Conservation (phyloP, 345 rosid species). For the Trapa bicornis region DNA sequence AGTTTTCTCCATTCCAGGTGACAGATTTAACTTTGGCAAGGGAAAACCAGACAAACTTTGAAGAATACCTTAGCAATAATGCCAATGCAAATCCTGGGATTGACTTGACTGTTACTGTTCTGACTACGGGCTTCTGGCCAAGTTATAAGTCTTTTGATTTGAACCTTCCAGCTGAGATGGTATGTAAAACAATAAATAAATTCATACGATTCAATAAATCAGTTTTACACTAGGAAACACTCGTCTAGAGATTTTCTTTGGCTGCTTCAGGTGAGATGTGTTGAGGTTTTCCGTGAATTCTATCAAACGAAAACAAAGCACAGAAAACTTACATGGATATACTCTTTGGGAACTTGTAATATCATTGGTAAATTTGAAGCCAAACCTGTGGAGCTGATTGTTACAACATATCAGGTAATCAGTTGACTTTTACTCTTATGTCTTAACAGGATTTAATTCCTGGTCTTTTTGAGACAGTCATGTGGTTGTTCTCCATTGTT, state of each 20-base stretch:
- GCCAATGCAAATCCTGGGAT: constrained; percentile 52
- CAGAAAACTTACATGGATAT: constrained; percentile 65
- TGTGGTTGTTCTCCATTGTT: not conserved
- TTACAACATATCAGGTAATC: constrained; percentile 70
- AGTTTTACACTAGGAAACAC: no score
- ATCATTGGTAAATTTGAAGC: constrained; percentile 51
- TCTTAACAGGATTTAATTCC: no score
- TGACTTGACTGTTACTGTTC: constrained; percentile 71
- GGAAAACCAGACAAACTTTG: constrained; percentile 68
- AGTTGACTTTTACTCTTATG: no score
- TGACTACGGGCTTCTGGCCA: constrained; percentile 92
- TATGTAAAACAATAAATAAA: constrained; percentile 9
- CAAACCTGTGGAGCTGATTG: constrained; percentile 50
- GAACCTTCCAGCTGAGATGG: constrained; percentile 78
- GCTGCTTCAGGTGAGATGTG: constrained; percentile 50
- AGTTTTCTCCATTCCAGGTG: constrained; percentile 30
- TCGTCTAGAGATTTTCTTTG: not conserved
- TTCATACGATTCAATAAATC: no score
- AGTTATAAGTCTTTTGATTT: constrained; percentile 73
- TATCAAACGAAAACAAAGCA: constrained; percentile 49
- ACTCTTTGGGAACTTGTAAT: constrained; percentile 52
- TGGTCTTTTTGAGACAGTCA: not conserved
- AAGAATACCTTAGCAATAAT: constrained; percentile 50
- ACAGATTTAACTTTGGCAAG: constrained; percentile 76
- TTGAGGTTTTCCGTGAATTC: constrained; percentile 53